Evolutionary conservation across 192 early-diverging fungal species (phyloP).

Genomic region (Mortierella alpina): DNA sequence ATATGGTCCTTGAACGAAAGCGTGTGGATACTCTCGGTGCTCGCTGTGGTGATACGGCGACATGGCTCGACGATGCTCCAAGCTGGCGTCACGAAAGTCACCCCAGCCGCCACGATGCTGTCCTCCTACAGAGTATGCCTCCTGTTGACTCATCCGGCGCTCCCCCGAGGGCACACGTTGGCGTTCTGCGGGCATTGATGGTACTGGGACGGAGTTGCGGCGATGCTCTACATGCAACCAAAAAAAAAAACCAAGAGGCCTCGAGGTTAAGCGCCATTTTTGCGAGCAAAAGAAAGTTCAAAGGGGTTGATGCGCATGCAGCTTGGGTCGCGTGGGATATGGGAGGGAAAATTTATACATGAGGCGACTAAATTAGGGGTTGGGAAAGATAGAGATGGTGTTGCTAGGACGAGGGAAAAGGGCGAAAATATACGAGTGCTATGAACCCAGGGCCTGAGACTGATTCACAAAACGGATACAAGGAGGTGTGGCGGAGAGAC

Average conservation of each 20-base stretch:
- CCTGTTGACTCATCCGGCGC: constrained; percentile 39
- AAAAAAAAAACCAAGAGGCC: background rate
- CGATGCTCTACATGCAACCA: constrained; percentile 15
- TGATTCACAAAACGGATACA: no score
- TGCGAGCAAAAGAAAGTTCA: no score
- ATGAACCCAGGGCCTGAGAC: no score
- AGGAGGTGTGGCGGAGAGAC: no score
- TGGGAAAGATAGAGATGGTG: no score
- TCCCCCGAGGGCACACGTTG: constrained; percentile 9
- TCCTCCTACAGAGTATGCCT: constrained; percentile 9
- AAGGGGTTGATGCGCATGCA: no score
- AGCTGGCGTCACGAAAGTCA: constrained; percentile 3
- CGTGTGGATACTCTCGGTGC: constrained; percentile 3
- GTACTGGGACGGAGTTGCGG: constrained; percentile 29
- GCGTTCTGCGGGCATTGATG: constrained; percentile 19
- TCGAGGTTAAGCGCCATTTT: background rate
- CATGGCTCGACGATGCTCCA: background rate
- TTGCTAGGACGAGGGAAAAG: no score
- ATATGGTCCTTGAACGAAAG: constrained; percentile 3
- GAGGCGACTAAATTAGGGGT: no score
- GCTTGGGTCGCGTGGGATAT: no score
- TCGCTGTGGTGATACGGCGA: constrained; percentile 11
- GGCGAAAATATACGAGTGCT: no score
- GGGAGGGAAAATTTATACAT: no score
- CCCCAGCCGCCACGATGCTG: constrained; percentile 18